Conservation (phyloP, 1,139 yeast species). For the Pneumocystis carinii region DNA sequence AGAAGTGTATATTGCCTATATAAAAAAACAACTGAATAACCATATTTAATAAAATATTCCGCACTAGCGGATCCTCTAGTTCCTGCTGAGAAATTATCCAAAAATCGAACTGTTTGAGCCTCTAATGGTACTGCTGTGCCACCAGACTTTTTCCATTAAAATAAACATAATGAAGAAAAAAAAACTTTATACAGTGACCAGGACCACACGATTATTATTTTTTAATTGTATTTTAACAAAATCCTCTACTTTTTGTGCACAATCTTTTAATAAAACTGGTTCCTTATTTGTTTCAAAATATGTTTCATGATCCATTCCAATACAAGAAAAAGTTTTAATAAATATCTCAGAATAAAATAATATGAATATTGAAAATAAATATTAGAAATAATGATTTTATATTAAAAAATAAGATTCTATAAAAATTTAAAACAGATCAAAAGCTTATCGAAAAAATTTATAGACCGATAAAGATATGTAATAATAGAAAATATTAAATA, state of each 20-base stretch:
- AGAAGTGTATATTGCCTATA: conserved; percentile 83
- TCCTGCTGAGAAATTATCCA: conserved; percentile 94
- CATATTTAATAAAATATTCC: conserved; percentile 70
- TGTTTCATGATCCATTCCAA: background rate
- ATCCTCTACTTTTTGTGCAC: background rate
- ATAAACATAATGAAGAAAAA: background rate
- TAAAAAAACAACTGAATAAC: conserved; percentile 80
- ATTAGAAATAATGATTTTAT: no score
- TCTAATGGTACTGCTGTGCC: conserved; percentile 97
- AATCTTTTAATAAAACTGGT: background rate
- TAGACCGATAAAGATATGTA: background rate
- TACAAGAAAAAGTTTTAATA: background rate
- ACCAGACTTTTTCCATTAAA: conserved; percentile 30
- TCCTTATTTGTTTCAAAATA: background rate
- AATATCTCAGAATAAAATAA: background rate
- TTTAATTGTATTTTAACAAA: background rate
- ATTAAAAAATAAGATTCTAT: no score
- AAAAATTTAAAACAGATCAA: no score
- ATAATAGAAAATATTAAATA: background rate
- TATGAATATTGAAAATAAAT: background rate
- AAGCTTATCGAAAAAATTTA: background rate
- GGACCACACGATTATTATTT: background rate
- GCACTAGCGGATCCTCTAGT: conserved; percentile 96
- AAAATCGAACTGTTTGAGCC: conserved; percentile 87
- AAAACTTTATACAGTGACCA: background rate